A percentile compares a stretch with the other conserved stretches of the same genome.
Conservation (phyloP, 768 basidiomycete genomes). For the Cyclocybe cylindracea region DNA sequence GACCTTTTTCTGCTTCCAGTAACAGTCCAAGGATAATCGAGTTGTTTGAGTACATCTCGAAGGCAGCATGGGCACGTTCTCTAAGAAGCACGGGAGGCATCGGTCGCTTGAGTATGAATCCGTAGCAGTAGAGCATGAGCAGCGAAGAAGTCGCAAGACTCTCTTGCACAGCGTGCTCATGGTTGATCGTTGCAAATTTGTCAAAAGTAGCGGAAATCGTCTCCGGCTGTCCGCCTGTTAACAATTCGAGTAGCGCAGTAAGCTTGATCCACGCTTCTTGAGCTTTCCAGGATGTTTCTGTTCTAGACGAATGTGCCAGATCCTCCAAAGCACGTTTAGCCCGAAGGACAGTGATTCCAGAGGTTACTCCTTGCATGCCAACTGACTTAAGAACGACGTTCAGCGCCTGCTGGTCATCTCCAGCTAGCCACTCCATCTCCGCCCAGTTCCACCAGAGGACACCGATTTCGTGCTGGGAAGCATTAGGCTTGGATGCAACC, state of each 20-base stretch:
- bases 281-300: slow-evolving; percentile 48
- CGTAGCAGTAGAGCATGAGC: slow-evolving; percentile 62
- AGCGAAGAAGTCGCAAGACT: slow-evolving; percentile 58
- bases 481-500: slow-evolving; percentile 39
- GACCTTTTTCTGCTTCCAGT: slow-evolving; percentile 74
- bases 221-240: slow-evolving; percentile 44
- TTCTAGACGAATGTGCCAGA: slow-evolving; percentile 26
- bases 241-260: slow-evolving; percentile 62
- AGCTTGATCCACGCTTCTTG: slow-evolving; percentile 68
- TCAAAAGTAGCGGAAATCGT: slow-evolving; percentile 46
- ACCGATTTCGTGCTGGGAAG: slow-evolving; percentile 35
- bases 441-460: slow-evolving; percentile 83
- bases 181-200: slow-evolving; percentile 23
- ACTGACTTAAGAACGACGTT: slow-evolving; percentile 56
- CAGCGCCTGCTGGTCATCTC: slow-evolving; percentile 48
- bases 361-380: slow-evolving; percentile 48
- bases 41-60: slow-evolving; percentile 66
- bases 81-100: slow-evolving; percentile 60
- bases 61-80: slow-evolving; percentile 52
- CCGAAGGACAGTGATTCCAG: slow-evolving; percentile 57
- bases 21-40: slow-evolving; percentile 73
- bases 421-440: slow-evolving; percentile 78
- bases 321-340: slow-evolving; percentile 68
- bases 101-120: slow-evolving; percentile 53
- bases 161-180: slow-evolving; percentile 41